Evolutionary conservation across 306 rosid species (phyloP), one percentile per base, ranked within the genome.

Genomic region (Abrus precatorius): DNA sequence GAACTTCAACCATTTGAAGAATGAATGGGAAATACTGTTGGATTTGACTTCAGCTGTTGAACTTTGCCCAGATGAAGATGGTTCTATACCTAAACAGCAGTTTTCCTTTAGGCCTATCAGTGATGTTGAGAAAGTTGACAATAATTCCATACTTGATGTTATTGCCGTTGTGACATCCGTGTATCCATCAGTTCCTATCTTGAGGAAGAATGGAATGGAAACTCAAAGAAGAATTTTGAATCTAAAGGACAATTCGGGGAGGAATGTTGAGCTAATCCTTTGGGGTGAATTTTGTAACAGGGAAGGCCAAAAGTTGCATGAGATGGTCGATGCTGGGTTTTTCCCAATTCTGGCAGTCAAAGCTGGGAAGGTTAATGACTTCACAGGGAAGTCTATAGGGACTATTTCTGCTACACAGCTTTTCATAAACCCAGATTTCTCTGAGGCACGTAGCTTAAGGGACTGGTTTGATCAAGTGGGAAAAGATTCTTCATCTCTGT

Each of bases 141-240:
- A 71, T 77, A 93, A 88, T 77, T 80, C 87, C 47, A 90, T 93
- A 63, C 71, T 93, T 76, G 97, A 93, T 82, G 77, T 90, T 60
- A 86, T 93, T 81, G 97, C 92, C 59, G 79, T 91, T 73, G 92
- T 93, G 77, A 85, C 70, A 27, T 80, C 88, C 52, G 88, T 88
- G 59, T 88, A 90, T 48, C 93, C 98, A 10, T 93, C 93, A 6
- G 91, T 90, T 78, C 89, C 97, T 82, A 86, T 91, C 63, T 32
- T 93, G 93, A 90, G 97, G 75, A 93, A 93, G 89, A 93, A 91
- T 70, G 94, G 97, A 48, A 91, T 87, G 92, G 97, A 93, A 87
- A 93, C 93, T 54, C 93, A 85, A 72, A 87, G 93, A 87, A 88
- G 97, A 82, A 74, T 80, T 84, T 75, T 91, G 84, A 86, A 84